These are phyloP conservation scores for Vicia sativa DNA, from an alignment of 306 rosid genomes.

Conservation along the genomic window DNA sequence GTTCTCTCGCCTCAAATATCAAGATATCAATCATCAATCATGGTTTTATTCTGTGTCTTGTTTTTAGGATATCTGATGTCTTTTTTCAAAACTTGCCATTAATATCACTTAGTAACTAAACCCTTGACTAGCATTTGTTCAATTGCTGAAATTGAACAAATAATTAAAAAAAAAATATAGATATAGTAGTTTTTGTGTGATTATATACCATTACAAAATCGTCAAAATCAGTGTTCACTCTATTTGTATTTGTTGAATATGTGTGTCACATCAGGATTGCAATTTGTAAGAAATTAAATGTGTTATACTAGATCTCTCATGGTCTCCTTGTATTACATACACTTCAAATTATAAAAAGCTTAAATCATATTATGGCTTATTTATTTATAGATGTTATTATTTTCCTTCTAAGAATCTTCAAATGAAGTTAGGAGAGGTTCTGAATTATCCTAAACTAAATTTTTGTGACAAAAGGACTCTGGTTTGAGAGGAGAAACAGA, in stretches of 20 bases:
- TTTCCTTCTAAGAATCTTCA: neutral
- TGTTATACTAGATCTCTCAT: slow-evolving; percentile 16
- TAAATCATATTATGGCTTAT: slow-evolving; percentile 18
- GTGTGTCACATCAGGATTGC: slow-evolving; percentile 17
- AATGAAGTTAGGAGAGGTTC: slow-evolving; percentile 11
- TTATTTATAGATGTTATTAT: neutral
- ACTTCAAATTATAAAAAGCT: slow-evolving; percentile 26
- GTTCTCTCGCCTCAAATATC: slow-evolving; percentile 61
- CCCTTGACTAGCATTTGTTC: slow-evolving; percentile 36
- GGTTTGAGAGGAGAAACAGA: slow-evolving; percentile 63
- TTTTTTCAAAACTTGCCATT: slow-evolving; percentile 32
- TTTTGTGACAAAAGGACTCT: slow-evolving; percentile 79
- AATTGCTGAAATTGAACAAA: slow-evolving; percentile 38
- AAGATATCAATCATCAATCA: slow-evolving; percentile 57
- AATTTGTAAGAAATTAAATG: slow-evolving; percentile 16
- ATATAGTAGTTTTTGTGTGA: slow-evolving; percentile 21
- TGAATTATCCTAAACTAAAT: slow-evolving; percentile 47
- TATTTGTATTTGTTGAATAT: slow-evolving; percentile 19
- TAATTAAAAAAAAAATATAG: slow-evolving; percentile 25
- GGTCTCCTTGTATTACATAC: slow-evolving; percentile 7
- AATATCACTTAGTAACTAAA: slow-evolving; percentile 35
- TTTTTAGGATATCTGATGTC: slow-evolving; percentile 48
- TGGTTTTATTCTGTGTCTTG: slow-evolving; percentile 48
- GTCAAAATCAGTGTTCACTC: slow-evolving; percentile 21
- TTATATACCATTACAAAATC: slow-evolving; percentile 10